A percentile compares a stretch with the other conserved stretches of the same genome.
These are phyloP conservation scores for Isatis tinctoria DNA, from an alignment of 345 rosid species.

Conservation along the genomic window DNA sequence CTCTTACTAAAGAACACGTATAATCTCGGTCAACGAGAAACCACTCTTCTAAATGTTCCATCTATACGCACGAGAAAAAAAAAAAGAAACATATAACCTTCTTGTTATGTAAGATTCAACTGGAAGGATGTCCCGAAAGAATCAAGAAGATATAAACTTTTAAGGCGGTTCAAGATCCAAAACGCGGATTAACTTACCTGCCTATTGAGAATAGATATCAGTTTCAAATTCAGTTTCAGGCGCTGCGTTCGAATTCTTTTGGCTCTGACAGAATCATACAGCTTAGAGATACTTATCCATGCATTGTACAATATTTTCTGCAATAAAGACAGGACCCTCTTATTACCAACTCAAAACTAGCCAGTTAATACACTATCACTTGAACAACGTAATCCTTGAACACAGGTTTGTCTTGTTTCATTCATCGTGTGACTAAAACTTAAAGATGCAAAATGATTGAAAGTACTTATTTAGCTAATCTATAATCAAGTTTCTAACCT, in stretches of 20 bases:
- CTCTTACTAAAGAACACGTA: conserved; percentile 64
- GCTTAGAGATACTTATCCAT: conserved; percentile 46
- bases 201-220: conserved; percentile 53
- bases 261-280: conserved; percentile 65
- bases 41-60: conserved; percentile 62
- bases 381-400: too few species aligned
- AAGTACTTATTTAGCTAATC: neutral
- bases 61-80: conserved; percentile 39
- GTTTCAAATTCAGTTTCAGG: conserved; percentile 65
- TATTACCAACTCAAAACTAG: neutral
- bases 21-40: conserved; percentile 52
- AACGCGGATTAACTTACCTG: conserved; percentile 46
- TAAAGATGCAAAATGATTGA: too few species aligned
- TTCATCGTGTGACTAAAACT: too few species aligned
- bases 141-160: conserved; percentile 23
- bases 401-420: too few species aligned
- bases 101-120: neutral
- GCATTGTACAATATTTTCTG: conserved; percentile 72
- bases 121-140: neutral
- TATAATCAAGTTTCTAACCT: conserved; percentile 43
- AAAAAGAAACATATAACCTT: neutral
- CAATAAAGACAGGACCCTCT: neutral
- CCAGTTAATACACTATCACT: neutral
- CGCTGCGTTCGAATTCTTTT: conserved; percentile 61
- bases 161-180: neutral